Base-by-base conservation (phyloP, 306 rosid genomes). In the Quercus suber region DNA sequence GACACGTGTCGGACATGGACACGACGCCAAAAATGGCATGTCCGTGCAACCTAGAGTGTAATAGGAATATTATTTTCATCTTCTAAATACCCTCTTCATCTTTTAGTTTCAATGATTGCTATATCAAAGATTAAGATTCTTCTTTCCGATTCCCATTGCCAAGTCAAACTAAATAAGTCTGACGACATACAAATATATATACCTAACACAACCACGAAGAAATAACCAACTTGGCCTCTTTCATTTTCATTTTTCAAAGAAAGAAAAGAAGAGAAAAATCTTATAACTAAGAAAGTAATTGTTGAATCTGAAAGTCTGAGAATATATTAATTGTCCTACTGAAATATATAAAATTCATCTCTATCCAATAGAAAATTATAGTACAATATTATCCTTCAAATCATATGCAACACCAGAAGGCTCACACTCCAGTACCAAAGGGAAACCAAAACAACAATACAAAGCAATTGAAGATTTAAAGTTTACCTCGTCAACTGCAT, bases 401-500 rank as follows among this genome's bases (percentile, higher is more conserved):
- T 11, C 11, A 67, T 18, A 18, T 3, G 72, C 52, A 19, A 67
- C 25, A 1, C 5, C 4, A 67, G 51, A 31, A 33, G 6, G 49
- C 51, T 33, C 21, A 67, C n/a, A n/a, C 52, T 18, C 52, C 28
- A 35, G 17, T 15, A 35, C 81, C 41, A 78, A 23, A 56, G 7
- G 53, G 35, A 41, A 49, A 73, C 33, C 15, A 77, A 55, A 25
- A 45, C 51, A 58, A 79, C 7, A 6, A 3, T 23, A 45, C 41
- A 23, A 21, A 37, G 31, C 35, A 52, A 33, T 49, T 49, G n/a
- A 13, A 23, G 30, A 52, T 63, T 76, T 3, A 14, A 67, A 33
- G 28, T 67, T 67, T 49, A 95, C 99, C 99, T 95, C 99, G 82
- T 95, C 99, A 76, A 95, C 82, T 41, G 94, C 97, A 84, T 95